Percentiles rank a stretch among this genome's conserved stretches.
These are phyloP conservation scores for Aspergillus sp. DNA, from an alignment of 2,329 filamentous ascomycete genomes.

Conservation along the genomic window DNA sequence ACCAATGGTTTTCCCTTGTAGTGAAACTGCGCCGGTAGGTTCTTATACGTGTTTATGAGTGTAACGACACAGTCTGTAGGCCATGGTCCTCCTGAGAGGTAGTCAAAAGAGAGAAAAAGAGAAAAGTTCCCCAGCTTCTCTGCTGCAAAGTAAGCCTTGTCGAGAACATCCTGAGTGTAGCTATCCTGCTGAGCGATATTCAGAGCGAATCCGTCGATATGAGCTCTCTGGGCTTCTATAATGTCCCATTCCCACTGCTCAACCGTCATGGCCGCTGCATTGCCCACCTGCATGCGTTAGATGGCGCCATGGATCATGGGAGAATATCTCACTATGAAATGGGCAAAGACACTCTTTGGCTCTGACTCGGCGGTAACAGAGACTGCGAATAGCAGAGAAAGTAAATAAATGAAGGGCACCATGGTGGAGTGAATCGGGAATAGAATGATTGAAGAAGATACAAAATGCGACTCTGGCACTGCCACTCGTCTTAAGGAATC, in stretches of 20 bases:
- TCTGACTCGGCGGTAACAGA: constrained; percentile 8
- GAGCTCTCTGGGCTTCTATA: constrained; percentile 20
- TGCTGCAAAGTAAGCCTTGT: constrained; percentile 24
- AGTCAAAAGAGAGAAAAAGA: constrained; percentile 32
- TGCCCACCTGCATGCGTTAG: constrained; percentile 17
- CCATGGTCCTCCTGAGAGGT: constrained; percentile 25
- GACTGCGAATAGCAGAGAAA: constrained; percentile 6
- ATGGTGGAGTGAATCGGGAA: not conserved
- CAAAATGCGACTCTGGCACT: not conserved
- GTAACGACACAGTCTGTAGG: constrained; percentile 19
- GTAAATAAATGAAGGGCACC: constrained; percentile 12
- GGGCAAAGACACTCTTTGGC: constrained; percentile 27
- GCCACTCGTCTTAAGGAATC: not conserved
- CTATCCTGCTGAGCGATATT: constrained; percentile 28
- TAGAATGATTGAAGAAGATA: not conserved
- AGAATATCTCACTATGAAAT: constrained; percentile 26
- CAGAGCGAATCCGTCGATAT: constrained; percentile 28
- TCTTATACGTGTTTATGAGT: constrained; percentile 22
- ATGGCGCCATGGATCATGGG: not conserved
- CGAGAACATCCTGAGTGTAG: constrained; percentile 23
- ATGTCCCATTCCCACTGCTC: constrained; percentile 23
- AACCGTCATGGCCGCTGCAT: constrained; percentile 17
- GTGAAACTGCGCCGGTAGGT: constrained; percentile 18
- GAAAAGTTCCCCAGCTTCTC: constrained; percentile 23
- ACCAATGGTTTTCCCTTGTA: constrained; percentile 30